Evolutionary conservation across 352 stramenopile species (phyloP).

Genomic region (Pythium folliculosum): DNA sequence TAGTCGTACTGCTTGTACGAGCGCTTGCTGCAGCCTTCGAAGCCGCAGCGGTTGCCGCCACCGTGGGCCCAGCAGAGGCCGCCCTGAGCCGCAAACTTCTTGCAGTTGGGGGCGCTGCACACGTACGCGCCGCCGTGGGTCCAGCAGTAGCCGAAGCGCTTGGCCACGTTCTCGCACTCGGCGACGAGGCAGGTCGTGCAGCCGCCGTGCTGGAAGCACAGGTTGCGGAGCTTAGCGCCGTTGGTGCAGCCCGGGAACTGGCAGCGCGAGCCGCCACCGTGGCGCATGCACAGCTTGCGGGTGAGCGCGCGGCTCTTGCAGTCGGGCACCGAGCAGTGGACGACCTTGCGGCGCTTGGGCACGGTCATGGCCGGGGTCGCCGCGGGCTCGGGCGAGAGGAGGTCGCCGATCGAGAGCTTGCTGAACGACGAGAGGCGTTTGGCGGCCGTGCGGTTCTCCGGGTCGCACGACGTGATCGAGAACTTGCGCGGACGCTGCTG

Average conservation of each 20-base stretch:
- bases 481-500: slow-evolving; percentile 15
- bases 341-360: slow-evolving; percentile 11
- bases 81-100: slow-evolving; percentile 30
- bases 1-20: slow-evolving; percentile 27
- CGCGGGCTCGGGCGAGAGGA: slow-evolving; percentile 22
- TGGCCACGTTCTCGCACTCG: slow-evolving; percentile 21
- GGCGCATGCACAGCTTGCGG: background rate
- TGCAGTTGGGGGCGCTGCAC: slow-evolving; percentile 26
- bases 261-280: slow-evolving; percentile 22
- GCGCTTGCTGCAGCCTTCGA: slow-evolving; percentile 13
- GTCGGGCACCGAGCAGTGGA: background rate
- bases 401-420: slow-evolving; percentile 25
- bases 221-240: slow-evolving; percentile 22
- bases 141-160: slow-evolving; percentile 32
- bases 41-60: slow-evolving; percentile 27
- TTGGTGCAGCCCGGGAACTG: slow-evolving; percentile 23
- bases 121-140: slow-evolving; percentile 32
- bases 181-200: slow-evolving; percentile 25
- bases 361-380: slow-evolving; percentile 9
- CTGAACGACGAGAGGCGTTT: slow-evolving; percentile 29
- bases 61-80: slow-evolving; percentile 44
- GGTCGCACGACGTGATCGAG: slow-evolving; percentile 27
- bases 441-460: slow-evolving; percentile 26
- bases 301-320: background rate
- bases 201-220: slow-evolving; percentile 32